Evolutionary conservation across 1,284 basidiomycete genomes (phyloP), one percentile per base, ranked within the genome.

Genomic region (Ustilago cynodontis): DNA sequence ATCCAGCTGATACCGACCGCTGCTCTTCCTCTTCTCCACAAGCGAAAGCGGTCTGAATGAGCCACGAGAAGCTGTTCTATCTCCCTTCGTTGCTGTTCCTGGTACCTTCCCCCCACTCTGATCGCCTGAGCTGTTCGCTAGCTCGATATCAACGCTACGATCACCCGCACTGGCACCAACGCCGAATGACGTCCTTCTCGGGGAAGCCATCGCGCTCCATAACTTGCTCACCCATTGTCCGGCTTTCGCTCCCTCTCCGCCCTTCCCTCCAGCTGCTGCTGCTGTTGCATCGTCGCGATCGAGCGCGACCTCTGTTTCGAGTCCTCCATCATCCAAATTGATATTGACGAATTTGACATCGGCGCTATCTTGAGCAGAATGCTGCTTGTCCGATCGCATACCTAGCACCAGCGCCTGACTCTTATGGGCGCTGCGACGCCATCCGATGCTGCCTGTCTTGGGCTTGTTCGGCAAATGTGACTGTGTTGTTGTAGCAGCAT

Each of bases 331-430:
- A 45, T 76, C 63, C n/a, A 77, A 49, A 31, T 77, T 65, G 59
- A 77, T 61, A 29, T 72, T 68, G 74, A 72, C 69, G 31, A 77
- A 77, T 41, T 72, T 65, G 66, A 61, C 59, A 43, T 64, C 70
- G 20, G 57, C 49, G 41, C 59, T 59, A 43, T 62, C 58, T 5
- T 52, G 37, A n/a, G 16, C 24, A 49, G 13, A 22, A n/a, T 39
- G 47, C 31, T 37, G 59, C 35, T 56, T 43, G 16, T 59, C 58
- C 14, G 28, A 29, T 41, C 57, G 65, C 65, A 67, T 72, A 39
- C 60, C 64, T 33, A 39, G 60, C 4, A 29, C 53, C 10, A 72
- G 57, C 37, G 59, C 56, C 18, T 59, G 62, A 28, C 59, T 62
- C n/a, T 55, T 61, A 18, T 55, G 61, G 14, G 62, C 31, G 58